Percentiles rank a stretch among this genome's conserved stretches.
Evolutionary conservation across 1,284 basidiomycete species (phyloP).

Genomic region (Retiboletus flavoniger): DNA sequence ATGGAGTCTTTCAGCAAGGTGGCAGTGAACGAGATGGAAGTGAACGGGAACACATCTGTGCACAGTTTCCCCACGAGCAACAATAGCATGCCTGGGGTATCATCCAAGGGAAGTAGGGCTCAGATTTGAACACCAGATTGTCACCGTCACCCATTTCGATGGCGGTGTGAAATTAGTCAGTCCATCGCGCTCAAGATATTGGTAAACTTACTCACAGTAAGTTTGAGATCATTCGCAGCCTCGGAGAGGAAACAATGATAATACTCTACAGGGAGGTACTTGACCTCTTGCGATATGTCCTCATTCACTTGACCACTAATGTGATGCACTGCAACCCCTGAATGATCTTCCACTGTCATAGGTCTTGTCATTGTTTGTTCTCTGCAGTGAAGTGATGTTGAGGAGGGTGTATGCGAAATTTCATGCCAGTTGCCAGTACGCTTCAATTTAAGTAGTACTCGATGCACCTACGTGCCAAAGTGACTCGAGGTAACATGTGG

Average conservation of each 20-base stretch:
- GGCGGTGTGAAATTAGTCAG: not conserved
- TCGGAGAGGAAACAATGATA: constrained; percentile 4
- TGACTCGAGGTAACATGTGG: not conserved
- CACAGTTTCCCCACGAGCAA: constrained; percentile 4
- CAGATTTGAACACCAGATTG: not conserved
- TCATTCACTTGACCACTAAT: not conserved
- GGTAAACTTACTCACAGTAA: not conserved
- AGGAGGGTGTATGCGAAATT: not conserved
- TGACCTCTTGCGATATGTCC: not conserved
- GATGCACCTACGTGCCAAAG: not conserved
- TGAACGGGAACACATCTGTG: constrained; percentile 5
- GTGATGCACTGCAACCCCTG: not conserved
- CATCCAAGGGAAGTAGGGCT: constrained; percentile 3
- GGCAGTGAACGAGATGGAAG: constrained; percentile 8
- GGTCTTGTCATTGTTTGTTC: not conserved
- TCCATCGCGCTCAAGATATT: not conserved
- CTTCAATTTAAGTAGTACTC: not conserved
- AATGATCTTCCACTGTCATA: not conserved
- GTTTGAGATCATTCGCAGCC: not conserved
- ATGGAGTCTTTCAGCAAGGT: not conserved
- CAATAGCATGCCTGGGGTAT: not conserved
- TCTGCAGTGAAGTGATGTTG: not conserved
- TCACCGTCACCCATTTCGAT: not conserved
- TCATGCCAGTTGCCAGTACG: not conserved
- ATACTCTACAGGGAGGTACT: not conserved